Evolutionary conservation across 306 rosid genomes (phyloP).

Genomic region (Crotalaria pallida): DNA sequence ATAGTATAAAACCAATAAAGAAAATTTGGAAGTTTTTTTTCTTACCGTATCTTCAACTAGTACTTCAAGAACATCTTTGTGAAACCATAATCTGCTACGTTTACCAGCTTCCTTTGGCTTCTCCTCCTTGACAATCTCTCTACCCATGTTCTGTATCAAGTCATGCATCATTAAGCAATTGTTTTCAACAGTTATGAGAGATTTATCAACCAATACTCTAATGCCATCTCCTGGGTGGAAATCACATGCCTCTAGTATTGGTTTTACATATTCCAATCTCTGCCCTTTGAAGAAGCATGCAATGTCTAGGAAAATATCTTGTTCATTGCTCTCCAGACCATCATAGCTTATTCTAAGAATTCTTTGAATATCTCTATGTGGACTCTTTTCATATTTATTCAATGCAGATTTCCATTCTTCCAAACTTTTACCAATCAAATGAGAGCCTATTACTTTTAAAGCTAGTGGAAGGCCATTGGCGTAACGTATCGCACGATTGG

Average conservation of each 20-base stretch:
- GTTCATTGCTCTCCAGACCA: background rate
- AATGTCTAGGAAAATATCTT: background rate
- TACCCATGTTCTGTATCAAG: background rate
- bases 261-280: background rate
- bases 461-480: background rate
- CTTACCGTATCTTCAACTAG: background rate
- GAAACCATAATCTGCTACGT: background rate
- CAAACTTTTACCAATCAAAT: background rate
- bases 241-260: background rate
- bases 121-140: background rate
- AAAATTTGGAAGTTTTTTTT: background rate
- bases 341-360: slow-evolving; percentile 1
- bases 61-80: background rate
- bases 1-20: background rate
- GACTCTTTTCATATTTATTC: background rate
- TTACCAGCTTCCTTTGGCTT: background rate
- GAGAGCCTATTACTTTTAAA: background rate
- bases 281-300: slow-evolving; percentile 1
- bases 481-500: background rate
- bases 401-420: background rate
- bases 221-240: background rate
- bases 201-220: background rate
- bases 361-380: background rate
- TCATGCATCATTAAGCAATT: background rate
- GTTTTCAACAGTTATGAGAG: background rate